Evolutionary conservation across 2,329 filamentous ascomycete genomes (phyloP), one percentile per base, ranked within the genome.

Genomic region (Fragosphaeria purpurea): DNA sequence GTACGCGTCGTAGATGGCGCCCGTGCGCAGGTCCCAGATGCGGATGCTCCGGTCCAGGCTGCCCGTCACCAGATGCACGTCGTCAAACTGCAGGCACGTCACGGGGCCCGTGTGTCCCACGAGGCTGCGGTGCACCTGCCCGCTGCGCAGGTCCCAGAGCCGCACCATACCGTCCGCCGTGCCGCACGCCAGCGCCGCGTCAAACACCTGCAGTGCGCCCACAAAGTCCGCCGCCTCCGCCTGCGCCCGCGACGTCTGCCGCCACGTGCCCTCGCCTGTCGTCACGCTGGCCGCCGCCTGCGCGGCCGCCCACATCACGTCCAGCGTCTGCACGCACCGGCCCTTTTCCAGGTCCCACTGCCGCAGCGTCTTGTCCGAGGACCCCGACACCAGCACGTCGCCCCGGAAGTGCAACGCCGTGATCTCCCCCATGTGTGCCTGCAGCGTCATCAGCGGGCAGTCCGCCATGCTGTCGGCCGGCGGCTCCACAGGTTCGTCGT

Each of bases 261-360:
- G 79, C 90, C 90, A 97, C 49, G 82, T 79, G 44, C 74, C 75
- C 10, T 50, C 54, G 35, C 35, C 38, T 2, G 78, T 75, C 47
- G 76, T 76, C 50, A 87, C 75, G 5, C 79, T 83, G 40, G 83
- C 80, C 8, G 83, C 86, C 10, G 88, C 88, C 69, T 96, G 90
- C 3, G 93, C 90, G 5, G 93, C 90, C 8, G 93, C 93, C 93
- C 93, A 98, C 65, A 98, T 86, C 6, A 98, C 91, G 67, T 98
- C 93, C 46, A 98, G 74, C 3, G 93, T 98, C 68, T 98, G 93
- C 49, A 98, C 87, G 66, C 93, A 97, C 46, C 93, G 85, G n/a
- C 93, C 93, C 65, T 90, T 96, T 61, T 91, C 87, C 46, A 98
- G 76, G 71, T 98, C 93, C 93, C 93, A 98, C 66, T 98, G 93